phyloP scores from a whole-genome alignment of 2,329 filamentous ascomycete species.

The Pyricularia pennisetigena region DNA sequence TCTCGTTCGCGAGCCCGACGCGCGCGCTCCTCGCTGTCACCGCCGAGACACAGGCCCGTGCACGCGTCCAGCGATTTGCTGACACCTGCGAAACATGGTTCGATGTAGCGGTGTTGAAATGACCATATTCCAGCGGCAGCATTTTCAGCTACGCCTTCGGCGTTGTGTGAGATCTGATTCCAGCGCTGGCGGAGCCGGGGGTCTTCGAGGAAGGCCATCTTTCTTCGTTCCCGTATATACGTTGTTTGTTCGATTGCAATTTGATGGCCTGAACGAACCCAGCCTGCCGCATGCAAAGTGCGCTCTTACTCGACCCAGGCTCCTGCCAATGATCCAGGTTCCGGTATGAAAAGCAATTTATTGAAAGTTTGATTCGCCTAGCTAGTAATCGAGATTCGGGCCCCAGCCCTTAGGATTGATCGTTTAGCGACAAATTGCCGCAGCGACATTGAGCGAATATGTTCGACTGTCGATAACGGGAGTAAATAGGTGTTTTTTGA shows the following conservation, averaged over 20 bases:
- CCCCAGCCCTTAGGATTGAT: background rate
- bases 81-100: constrained; percentile 65
- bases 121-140: constrained; percentile 87
- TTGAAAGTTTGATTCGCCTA: background rate
- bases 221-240: constrained; percentile 10
- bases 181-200: constrained; percentile 87
- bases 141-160: constrained; percentile 80
- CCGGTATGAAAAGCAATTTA: background rate
- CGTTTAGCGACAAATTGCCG: background rate
- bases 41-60: constrained; percentile 57
- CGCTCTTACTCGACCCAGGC: background rate
- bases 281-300: background rate
- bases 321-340: background rate
- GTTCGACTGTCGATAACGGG: background rate
- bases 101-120: constrained; percentile 78
- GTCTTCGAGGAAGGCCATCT: constrained; percentile 60
- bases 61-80: constrained; percentile 61
- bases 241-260: background rate
- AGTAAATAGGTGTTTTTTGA: background rate
- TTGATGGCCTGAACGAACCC: background rate
- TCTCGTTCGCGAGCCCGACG: constrained; percentile 58
- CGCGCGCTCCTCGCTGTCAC: constrained; percentile 60
- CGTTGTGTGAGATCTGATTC: constrained; percentile 77
- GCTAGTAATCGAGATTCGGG: background rate
- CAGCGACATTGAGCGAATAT: background rate